These are phyloP conservation scores for Termitomyces sp. DNA, from an alignment of 768 basidiomycete genomes.

Conservation along the genomic window DNA sequence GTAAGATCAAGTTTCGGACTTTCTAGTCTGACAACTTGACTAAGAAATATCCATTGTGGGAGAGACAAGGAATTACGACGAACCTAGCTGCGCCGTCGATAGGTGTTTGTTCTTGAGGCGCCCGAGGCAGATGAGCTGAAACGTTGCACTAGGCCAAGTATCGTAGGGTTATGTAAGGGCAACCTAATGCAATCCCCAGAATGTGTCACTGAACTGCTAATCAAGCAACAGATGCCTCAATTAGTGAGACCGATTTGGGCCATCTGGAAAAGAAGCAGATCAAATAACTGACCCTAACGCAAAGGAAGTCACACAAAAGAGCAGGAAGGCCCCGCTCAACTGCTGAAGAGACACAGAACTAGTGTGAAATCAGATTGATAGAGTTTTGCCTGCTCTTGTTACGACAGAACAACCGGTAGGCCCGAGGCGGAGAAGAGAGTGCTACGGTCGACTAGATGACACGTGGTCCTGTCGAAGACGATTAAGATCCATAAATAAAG, in stretches of 20 bases:
- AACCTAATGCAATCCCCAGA: conserved; percentile 10
- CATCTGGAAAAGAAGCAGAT: conserved; percentile 10
- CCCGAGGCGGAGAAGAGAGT: conserved; percentile 15
- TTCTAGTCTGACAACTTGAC: conserved; percentile 31
- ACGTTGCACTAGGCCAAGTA: conserved; percentile 14
- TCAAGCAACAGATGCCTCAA: conserved; percentile 16
- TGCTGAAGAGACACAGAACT: conserved; percentile 9
- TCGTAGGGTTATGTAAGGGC: conserved; percentile 19
- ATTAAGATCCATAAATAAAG: conserved; percentile 13
- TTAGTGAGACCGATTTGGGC: conserved; percentile 8
- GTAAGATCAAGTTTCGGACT: conserved; percentile 37
- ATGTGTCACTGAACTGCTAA: conserved; percentile 18
- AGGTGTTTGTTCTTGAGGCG: background rate
- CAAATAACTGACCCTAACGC: conserved; percentile 4
- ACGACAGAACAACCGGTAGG: conserved; percentile 16
- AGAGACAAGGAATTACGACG: conserved; percentile 10
- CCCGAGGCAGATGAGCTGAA: conserved; percentile 11
- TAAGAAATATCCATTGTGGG: conserved; percentile 16
- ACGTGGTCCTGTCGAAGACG: conserved; percentile 15
- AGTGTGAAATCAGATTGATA: conserved; percentile 19
- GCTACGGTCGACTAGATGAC: conserved; percentile 4
- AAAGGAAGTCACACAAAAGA: conserved; percentile 3
- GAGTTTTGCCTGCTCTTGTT: conserved; percentile 19
- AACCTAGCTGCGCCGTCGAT: conserved; percentile 12
- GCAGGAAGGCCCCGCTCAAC: conserved; percentile 3